Evolutionary conservation across 441 rosid genomes (phyloP).

Genomic region (Erodium moschatum): DNA sequence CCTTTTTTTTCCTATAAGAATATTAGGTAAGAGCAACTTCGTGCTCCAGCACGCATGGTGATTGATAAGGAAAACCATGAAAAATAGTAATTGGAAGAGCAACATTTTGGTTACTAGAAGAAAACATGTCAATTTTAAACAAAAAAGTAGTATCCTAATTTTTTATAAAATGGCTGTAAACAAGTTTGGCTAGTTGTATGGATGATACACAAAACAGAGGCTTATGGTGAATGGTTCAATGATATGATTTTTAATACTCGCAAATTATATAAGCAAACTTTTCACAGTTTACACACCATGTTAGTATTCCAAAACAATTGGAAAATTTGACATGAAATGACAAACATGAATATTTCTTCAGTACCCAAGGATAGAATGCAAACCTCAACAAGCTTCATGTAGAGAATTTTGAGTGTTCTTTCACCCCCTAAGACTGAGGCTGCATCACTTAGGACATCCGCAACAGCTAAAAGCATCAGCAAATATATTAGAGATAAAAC

Average conservation of each 20-base stretch:
- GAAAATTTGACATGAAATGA: not conserved
- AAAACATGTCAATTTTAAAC: not conserved
- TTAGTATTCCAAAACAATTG: not conserved
- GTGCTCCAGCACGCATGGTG: not conserved
- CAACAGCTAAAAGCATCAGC: slow-evolving; percentile 68
- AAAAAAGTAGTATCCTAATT: not conserved
- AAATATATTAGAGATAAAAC: slow-evolving; percentile 7
- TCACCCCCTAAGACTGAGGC: slow-evolving; percentile 95
- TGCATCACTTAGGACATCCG: slow-evolving; percentile 88
- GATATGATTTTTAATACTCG: not conserved
- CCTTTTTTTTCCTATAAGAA: not conserved
- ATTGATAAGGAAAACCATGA: too few relatives aligned
- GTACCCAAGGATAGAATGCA: slow-evolving; percentile 23
- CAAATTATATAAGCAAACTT: not conserved
- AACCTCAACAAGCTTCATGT: slow-evolving; percentile 83
- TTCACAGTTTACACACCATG: not conserved
- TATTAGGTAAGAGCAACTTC: not conserved
- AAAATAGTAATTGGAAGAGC: not conserved
- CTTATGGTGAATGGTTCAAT: not conserved
- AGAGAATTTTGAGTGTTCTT: slow-evolving; percentile 72
- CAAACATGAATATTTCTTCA: slow-evolving; percentile 8
- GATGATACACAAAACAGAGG: not conserved
- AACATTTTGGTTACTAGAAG: slow-evolving; percentile 1
- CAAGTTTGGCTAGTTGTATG: not conserved
- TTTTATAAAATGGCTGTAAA: not conserved